Conservation (phyloP, 2,329 filamentous ascomycete species). For the Triangularia verruculosa region DNA sequence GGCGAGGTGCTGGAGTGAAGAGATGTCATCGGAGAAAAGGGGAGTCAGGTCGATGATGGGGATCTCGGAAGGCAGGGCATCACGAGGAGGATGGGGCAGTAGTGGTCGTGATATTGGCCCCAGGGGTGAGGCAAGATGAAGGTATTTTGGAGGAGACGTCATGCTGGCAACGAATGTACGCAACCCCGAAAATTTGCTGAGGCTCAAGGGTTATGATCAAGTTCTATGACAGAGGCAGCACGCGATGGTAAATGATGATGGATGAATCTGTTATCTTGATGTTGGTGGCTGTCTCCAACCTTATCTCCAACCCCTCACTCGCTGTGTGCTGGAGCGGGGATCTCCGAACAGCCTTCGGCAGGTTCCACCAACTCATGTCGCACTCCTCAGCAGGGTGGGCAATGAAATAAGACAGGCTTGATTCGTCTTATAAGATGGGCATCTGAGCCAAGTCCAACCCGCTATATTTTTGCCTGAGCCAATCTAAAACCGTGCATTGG, state of each 20-base stretch:
- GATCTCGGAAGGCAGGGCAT: conserved; percentile 43
- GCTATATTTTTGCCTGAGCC: no score
- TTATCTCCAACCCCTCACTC: background rate
- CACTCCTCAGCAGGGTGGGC: no score
- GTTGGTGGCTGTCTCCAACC: background rate
- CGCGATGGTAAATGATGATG: background rate
- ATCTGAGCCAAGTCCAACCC: no score
- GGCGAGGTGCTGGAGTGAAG: conserved; percentile 21
- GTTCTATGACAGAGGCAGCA: background rate
- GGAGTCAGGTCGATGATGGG: conserved; percentile 51
- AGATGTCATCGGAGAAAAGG: conserved; percentile 32
- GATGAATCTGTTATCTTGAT: background rate
- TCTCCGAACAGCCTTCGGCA: background rate
- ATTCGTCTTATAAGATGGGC: no score
- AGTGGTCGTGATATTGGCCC: conserved; percentile 39
- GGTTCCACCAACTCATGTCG: background rate
- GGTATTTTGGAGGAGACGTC: conserved; percentile 8
- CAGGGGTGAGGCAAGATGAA: conserved; percentile 37
- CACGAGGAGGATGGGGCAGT: conserved; percentile 36
- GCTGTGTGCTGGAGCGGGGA: background rate
- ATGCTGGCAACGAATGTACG: background rate
- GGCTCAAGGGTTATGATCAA: no score
- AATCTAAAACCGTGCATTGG: no score
- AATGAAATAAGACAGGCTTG: no score
- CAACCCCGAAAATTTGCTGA: no score